phyloP scores from a whole-genome alignment of 805 yeast genomes.

The Candida chauliodis region DNA sequence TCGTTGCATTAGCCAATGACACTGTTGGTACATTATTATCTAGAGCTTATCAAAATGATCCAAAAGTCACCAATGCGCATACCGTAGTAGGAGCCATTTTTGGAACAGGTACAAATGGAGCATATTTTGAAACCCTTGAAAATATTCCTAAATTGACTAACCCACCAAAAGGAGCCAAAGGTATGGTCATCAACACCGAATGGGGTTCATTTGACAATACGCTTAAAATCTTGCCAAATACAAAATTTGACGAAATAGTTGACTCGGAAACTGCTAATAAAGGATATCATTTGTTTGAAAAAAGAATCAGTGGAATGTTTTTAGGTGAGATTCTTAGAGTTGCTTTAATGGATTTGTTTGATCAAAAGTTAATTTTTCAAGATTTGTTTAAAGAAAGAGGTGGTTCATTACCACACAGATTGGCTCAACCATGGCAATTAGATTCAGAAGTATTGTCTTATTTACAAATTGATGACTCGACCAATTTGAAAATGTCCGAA shows the following conservation, averaged over 20 bases:
- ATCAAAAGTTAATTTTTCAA: slow-evolving; percentile 53
- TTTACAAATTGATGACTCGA: slow-evolving; percentile 80
- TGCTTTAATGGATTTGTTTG: slow-evolving; percentile 63
- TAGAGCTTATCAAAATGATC: slow-evolving; percentile 72
- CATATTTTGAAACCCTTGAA: slow-evolving; percentile 75
- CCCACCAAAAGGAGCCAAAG: slow-evolving; percentile 45
- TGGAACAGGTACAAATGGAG: slow-evolving; percentile 98
- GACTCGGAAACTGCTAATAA: slow-evolving; percentile 75
- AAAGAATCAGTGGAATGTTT: slow-evolving; percentile 89
- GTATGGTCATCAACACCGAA: slow-evolving; percentile 92
- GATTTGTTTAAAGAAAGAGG: slow-evolving; percentile 45
- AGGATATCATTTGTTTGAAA: slow-evolving; percentile 89
- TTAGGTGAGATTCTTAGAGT: slow-evolving; percentile 86
- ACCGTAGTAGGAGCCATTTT: slow-evolving; percentile 88
- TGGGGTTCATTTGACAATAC: slow-evolving; percentile 98
- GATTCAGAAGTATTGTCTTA: slow-evolving; percentile 82
- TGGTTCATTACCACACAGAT: slow-evolving; percentile 54
- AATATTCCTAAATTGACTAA: slow-evolving; percentile 69
- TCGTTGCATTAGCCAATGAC: slow-evolving; percentile 91
- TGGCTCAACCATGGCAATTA: slow-evolving; percentile 72
- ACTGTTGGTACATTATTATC: slow-evolving; percentile 93
- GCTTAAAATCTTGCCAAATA: slow-evolving; percentile 67
- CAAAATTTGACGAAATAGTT: slow-evolving; percentile 70
- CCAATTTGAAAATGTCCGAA: slow-evolving; percentile 67
- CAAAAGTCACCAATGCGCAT: slow-evolving; percentile 60